Conservation (phyloP, 352 stramenopile genomes). For the Globisporangium viniferum region DNA sequence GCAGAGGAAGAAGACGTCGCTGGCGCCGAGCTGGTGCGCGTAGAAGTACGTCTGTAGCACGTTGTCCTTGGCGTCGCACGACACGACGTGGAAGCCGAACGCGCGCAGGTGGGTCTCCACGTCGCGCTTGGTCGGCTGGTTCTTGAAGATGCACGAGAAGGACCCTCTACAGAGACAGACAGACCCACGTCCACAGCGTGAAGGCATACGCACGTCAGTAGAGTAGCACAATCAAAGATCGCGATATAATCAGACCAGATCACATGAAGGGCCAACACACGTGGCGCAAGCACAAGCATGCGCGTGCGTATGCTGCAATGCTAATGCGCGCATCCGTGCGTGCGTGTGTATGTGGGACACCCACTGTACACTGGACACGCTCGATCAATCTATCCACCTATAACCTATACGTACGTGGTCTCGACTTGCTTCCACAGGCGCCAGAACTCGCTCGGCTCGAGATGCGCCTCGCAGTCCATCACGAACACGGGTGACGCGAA, state of each 20-base stretch:
- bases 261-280: neutral
- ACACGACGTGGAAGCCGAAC: conserved; percentile 57
- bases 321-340: neutral
- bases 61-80: conserved; percentile 46
- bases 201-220: conserved; percentile 8
- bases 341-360: neutral
- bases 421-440: conserved; percentile 54
- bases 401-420: conserved; percentile 51
- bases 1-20: conserved; percentile 52
- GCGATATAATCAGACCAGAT: conserved; percentile 10
- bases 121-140: conserved; percentile 40
- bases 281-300: neutral
- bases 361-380: neutral
- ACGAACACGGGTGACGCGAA: conserved; percentile 61
- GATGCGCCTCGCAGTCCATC: conserved; percentile 25
- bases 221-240: conserved; percentile 13
- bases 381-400: neutral
- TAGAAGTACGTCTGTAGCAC: conserved; percentile 76
- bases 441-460: conserved; percentile 31
- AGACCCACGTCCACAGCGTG: neutral
- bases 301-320: neutral
- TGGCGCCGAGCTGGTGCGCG: conserved; percentile 38
- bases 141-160: conserved; percentile 69
- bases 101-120: conserved; percentile 43
- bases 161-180: conserved; percentile 38